A percentile compares a stretch with the other conserved stretches of the same genome.
These are phyloP conservation scores for Leishmania braziliensis DNA, from an alignment of 208 protist species.

Conservation along the genomic window DNA sequence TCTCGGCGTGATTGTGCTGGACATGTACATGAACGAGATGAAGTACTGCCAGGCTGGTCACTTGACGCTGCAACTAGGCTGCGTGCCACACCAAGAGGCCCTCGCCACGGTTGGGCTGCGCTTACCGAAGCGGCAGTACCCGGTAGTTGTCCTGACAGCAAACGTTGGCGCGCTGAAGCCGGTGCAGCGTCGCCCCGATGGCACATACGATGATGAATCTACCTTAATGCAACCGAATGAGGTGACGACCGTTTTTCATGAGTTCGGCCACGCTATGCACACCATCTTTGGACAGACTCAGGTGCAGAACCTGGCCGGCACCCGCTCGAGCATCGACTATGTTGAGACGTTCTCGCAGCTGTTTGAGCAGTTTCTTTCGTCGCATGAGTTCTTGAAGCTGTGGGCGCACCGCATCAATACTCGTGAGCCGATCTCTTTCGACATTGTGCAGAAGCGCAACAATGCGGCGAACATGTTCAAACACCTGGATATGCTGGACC, in stretches of 20 bases:
- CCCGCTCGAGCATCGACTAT: conserved; percentile 92
- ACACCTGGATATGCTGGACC: conserved; percentile 86
- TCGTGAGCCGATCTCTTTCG: conserved; percentile 86
- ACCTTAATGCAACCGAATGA: conserved; percentile 87
- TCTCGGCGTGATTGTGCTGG: conserved; percentile 91
- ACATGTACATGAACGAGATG: conserved; percentile 87
- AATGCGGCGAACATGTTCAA: conserved; percentile 86
- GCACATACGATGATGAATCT: conserved; percentile 80
- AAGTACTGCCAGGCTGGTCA: conserved; percentile 92
- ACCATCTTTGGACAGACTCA: conserved; percentile 93
- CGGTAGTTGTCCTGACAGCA: conserved; percentile 91
- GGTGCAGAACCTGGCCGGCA: conserved; percentile 93
- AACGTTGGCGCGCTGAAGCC: conserved; percentile 68
- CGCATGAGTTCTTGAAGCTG: conserved; percentile 87
- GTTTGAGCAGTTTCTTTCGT: conserved; percentile 93
- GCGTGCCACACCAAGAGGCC: conserved; percentile 75
- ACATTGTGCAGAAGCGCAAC: conserved; percentile 90
- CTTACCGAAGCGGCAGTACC: conserved; percentile 87
- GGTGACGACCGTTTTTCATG: conserved; percentile 93
- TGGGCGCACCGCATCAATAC: conserved; percentile 91
- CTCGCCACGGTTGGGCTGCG: conserved; percentile 76
- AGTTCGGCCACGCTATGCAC: conserved; percentile 94
- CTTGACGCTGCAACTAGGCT: conserved; percentile 90
- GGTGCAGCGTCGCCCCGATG: conserved; percentile 47
- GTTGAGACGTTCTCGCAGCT: conserved; percentile 95